Percentiles rank a stretch among this genome's conserved stretches.
phyloP scores from a whole-genome alignment of 345 rosid genomes.

The Citrus inodora region DNA sequence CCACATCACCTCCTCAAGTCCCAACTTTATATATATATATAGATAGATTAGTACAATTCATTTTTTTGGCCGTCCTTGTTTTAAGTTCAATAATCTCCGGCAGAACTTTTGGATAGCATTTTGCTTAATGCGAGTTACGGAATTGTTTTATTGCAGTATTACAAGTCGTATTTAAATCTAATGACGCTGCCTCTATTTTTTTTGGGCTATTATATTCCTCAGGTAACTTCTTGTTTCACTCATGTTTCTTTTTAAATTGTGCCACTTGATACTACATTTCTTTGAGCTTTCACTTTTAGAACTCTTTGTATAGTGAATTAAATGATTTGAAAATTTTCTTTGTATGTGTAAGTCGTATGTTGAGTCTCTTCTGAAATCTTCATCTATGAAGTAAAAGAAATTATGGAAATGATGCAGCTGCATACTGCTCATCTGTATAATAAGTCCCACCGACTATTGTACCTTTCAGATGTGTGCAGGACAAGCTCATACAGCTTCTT shows the following conservation, averaged over 20 bases:
- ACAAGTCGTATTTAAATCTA: conserved; percentile 51
- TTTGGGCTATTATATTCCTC: conserved; percentile 67
- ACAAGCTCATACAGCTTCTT: not conserved
- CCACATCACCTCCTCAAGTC: too few relatives aligned
- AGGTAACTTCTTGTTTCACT: conserved; percentile 42
- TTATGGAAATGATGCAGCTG: not conserved
- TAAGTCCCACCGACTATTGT: not conserved
- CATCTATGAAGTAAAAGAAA: not conserved
- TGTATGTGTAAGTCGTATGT: not conserved
- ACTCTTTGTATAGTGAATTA: not conserved
- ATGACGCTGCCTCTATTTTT: conserved; percentile 47
- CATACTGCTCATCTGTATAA: not conserved
- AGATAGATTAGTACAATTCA: not conserved
- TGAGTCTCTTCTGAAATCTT: not conserved
- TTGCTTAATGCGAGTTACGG: not conserved
- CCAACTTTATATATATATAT: too few relatives aligned
- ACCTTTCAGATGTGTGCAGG: not conserved
- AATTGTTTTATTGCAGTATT: conserved; percentile 51
- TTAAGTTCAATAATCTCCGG: not conserved
- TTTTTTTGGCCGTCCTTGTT: conserved; percentile 3
- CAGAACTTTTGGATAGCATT: conserved; percentile 6
- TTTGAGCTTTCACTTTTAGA: not conserved
- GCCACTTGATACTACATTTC: not conserved
- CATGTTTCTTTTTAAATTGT: not conserved
- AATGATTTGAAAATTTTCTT: not conserved